Percentiles rank a stretch among this genome's conserved stretches.
phyloP scores from a whole-genome alignment of 1,284 basidiomycete genomes.

The Marasmius fiardii region DNA sequence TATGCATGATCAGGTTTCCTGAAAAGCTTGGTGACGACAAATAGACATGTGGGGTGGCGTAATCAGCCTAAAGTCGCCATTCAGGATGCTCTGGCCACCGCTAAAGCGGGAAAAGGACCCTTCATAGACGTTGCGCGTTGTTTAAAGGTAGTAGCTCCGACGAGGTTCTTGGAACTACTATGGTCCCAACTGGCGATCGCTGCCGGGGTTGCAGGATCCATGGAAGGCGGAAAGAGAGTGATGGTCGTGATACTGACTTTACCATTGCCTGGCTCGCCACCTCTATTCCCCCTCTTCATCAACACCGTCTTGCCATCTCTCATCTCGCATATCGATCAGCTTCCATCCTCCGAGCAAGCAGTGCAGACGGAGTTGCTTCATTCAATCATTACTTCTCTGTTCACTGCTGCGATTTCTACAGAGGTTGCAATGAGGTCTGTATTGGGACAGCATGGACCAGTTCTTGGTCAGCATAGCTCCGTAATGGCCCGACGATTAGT shows the following conservation, averaged over 20 bases:
- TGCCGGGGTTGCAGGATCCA: constrained; percentile 46
- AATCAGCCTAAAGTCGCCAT: constrained; percentile 51
- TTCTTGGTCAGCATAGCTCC: constrained; percentile 58
- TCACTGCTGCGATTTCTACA: constrained; percentile 21
- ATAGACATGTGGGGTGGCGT: constrained; percentile 28
- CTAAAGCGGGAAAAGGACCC: constrained; percentile 57
- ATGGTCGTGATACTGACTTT: constrained; percentile 62
- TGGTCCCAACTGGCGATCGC: constrained; percentile 58
- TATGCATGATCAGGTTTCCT: constrained; percentile 18
- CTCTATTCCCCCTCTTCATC: constrained; percentile 70
- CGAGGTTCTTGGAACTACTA: constrained; percentile 56
- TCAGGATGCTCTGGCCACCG: constrained; percentile 48
- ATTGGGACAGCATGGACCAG: constrained; percentile 41
- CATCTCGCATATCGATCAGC: constrained; percentile 51
- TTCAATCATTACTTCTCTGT: constrained; percentile 36
- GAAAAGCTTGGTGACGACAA: neutral
- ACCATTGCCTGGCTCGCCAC: constrained; percentile 51
- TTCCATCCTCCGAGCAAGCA: constrained; percentile 47
- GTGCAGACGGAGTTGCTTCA: constrained; percentile 57
- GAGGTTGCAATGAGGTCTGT: constrained; percentile 62
- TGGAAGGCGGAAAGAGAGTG: constrained; percentile 57
- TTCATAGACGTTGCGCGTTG: constrained; percentile 62
- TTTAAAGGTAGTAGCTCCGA: constrained; percentile 50
- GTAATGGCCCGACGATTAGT: constrained; percentile 62
- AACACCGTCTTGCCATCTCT: constrained; percentile 60